Evolutionary conservation across 805 yeast species (phyloP), one percentile per base, ranked within the genome.

Genomic region (Saturnispora sekii): DNA sequence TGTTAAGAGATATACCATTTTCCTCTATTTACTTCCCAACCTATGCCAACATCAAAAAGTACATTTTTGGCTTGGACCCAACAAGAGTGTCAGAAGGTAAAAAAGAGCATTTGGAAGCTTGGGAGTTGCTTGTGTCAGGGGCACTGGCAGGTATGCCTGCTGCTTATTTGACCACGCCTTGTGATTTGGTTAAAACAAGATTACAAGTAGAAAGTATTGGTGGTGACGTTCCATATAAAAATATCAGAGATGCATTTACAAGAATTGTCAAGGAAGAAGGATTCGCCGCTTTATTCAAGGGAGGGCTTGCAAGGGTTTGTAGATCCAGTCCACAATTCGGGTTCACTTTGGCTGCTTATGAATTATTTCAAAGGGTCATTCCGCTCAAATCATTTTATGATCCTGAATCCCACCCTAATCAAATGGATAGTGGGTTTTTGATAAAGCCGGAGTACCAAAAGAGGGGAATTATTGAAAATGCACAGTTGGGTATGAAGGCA

Each of bases 301-400:
- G 98, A 57, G 95, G 97, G 33, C 76, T 89, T 47, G 97, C 97
- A 6, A 78, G 98, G 64, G 88, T 90, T 34, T 70, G 88, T 58
- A 77, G 97, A 66, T 89, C 97, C 5, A 88, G 97, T 1, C 98
- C 98, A 7, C 98, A 90, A 65, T 90, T 90, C 63, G 98, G 97
- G 45, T 89, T 89, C 67, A 90, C 98, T 5, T 74, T 90, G 57
- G 97, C 97, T n/a, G 89, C 96, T 21, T 90, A 93, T 66, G 98
- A 90, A 65, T 64, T 93, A 31, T 79, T 90, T 64, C 95, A 90
- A 62, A 76, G 72, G 40, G 57, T 81, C 56, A 69, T 87, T 65
- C 96, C 96, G 39, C 73, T 83, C 52, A 79, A 69, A 64, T 50
- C 55, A 38, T 54, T 63, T 46, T 63, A 62, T 45, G 48, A 50